Evolutionary conservation across 345 rosid species (phyloP).

Genomic region (Rubroshorea leprosula): DNA sequence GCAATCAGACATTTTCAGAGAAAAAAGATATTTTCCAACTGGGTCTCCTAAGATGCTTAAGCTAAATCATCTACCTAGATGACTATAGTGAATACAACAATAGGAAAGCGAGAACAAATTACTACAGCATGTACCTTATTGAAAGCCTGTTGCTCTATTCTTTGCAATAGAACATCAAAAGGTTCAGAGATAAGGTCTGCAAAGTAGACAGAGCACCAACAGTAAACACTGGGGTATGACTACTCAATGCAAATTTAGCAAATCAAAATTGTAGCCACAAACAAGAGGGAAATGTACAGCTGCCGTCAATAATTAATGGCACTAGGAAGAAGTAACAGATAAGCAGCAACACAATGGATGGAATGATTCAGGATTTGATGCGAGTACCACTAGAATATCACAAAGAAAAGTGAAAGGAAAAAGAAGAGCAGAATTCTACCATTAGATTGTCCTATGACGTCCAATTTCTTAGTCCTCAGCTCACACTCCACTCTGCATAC

Average conservation of each 20-base stretch:
- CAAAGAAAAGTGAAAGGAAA: background rate
- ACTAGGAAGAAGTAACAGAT: background rate
- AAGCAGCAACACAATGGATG: background rate
- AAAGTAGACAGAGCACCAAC: background rate
- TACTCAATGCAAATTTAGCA: background rate
- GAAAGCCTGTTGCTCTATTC: slow-evolving; percentile 68
- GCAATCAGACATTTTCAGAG: too few species aligned
- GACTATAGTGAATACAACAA: too few species aligned
- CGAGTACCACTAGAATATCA: background rate
- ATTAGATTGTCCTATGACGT: slow-evolving; percentile 32
- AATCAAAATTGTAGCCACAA: background rate
- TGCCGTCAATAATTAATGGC: background rate
- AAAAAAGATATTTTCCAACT: background rate
- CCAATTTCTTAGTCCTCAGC: slow-evolving; percentile 35
- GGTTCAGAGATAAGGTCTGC: slow-evolving; percentile 70
- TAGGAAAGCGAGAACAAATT: background rate
- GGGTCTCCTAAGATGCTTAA: background rate
- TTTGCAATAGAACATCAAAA: slow-evolving; percentile 56
- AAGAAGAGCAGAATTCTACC: slow-evolving; percentile 29
- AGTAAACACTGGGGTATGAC: background rate
- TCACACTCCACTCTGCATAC: slow-evolving; percentile 43
- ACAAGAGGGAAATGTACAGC: background rate
- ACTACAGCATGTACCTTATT: slow-evolving; percentile 41
- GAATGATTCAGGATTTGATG: background rate
- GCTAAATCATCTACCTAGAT: background rate